Evolutionary conservation across 257 asterid species (phyloP), one percentile per base, ranked within the genome.

Genomic region (Jacaranda mimosifolia): DNA sequence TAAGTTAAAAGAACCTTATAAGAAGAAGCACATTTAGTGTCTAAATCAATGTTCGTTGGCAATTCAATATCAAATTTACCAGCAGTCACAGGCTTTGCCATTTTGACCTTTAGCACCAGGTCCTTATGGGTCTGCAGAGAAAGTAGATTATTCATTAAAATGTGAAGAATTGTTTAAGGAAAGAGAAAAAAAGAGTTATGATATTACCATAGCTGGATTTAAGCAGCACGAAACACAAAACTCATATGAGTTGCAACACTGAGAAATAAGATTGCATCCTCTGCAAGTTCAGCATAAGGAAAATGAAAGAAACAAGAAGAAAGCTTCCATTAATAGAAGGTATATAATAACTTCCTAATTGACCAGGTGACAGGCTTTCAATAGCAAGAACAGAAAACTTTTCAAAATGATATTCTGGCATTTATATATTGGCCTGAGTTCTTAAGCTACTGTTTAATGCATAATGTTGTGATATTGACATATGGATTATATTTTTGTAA

Each of bases 141-240:
- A 82, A 76, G 76, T n/a, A 59, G 38, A 58, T 26, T n/a, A 56
- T 26, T 56, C 14, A 58, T 75, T 60, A 57, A 72, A 83, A 62
- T 60, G 72, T 48, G 36, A 40, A 68, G 51, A 72, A 69, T 17
- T 49, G 17, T 80, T n/a, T 56, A 51, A 60, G 63, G 52, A 70
- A 73, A 49, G 55, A 58, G 53, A 35, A 15, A 60, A 19, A n/a
- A 39, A 55, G 49, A 52, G 15, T 18, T 72, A 81, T 45, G 39
- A 59, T 66, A 68, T 81, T 89, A 94, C 98, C 93, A 71, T 85
- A 70, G 79, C 75, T 4, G 98, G 98, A 87, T 89, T 84, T 83
- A 92, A 87, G 89, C 99, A 95, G 87, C 99, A 95, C n/a, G 99
- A 84, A 83, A 95, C 99, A 81, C 99, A 95, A 83, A 74, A 90